Conservation (phyloP, 495 filamentous ascomycete genomes). For the Cladorrhinum samala region DNA sequence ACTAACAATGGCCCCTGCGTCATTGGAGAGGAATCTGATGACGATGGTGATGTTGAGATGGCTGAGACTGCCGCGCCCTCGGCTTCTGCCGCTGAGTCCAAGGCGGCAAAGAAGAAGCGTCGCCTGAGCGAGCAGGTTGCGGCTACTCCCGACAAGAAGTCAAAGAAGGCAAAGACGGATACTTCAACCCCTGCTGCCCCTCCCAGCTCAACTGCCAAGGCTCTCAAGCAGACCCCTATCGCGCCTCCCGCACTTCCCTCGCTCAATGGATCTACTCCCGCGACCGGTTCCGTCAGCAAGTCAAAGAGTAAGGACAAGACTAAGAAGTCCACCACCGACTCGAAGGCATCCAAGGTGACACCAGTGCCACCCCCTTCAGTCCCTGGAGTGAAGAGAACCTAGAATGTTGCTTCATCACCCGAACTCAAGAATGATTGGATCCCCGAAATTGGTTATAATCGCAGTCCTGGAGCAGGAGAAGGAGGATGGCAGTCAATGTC, state of each 20-base stretch:
- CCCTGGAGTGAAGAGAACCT: constrained; percentile 28
- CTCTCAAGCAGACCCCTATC: constrained; percentile 24
- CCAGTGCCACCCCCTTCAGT: constrained; percentile 31
- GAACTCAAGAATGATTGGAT: not conserved
- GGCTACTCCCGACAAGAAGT: constrained; percentile 19
- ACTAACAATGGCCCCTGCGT: constrained; percentile 13
- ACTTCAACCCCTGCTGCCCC: not conserved
- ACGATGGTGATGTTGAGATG: constrained; percentile 30
- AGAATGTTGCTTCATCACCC: constrained; percentile 13
- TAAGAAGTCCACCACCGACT: constrained; percentile 14
- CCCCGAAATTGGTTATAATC: too few species aligned
- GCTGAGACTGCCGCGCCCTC: constrained; percentile 10
- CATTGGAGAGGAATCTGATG: constrained; percentile 20
- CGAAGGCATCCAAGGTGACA: constrained; percentile 27
- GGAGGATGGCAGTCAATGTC: too few species aligned
- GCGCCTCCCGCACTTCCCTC: constrained; percentile 19
- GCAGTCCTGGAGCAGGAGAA: too few species aligned
- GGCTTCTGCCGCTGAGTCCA: constrained; percentile 3
- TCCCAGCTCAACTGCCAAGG: constrained; percentile 1
- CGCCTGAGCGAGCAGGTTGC: constrained; percentile 25
- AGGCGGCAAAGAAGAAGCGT: constrained; percentile 38
- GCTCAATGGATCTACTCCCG: not conserved
- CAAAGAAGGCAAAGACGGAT: constrained; percentile 26
- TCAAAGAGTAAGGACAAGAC: constrained; percentile 12
- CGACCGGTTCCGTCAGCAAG: constrained; percentile 7